Percentiles rank a stretch among this genome's conserved stretches.
Conservation (phyloP, 2,329 filamentous ascomycete genomes). For the Aspergillus sp. region DNA sequence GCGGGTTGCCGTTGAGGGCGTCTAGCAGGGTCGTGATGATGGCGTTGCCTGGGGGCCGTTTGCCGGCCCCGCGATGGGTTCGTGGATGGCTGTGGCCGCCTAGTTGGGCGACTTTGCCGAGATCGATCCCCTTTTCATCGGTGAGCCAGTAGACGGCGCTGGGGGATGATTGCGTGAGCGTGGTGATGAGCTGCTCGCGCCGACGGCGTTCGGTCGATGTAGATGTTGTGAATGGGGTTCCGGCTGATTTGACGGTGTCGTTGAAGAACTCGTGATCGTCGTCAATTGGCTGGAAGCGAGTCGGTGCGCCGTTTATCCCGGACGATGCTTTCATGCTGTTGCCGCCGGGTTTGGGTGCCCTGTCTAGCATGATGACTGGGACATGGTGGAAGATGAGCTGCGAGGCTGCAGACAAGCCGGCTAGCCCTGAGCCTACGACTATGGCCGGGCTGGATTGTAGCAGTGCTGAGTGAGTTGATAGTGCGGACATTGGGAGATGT, state of each 20-base stretch:
- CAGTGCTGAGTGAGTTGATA: not conserved
- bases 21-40: slow-evolving; percentile 58
- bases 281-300: slow-evolving; percentile 51
- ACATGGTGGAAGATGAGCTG: slow-evolving; percentile 54
- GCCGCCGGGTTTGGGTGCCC: slow-evolving; percentile 59
- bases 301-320: slow-evolving; percentile 63
- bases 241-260: slow-evolving; percentile 60
- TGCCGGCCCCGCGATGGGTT: slow-evolving; percentile 58
- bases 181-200: slow-evolving; percentile 47
- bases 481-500: not conserved
- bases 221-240: slow-evolving; percentile 30
- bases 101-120: slow-evolving; percentile 58
- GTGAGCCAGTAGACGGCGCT: slow-evolving; percentile 57
- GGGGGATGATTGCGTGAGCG: slow-evolving; percentile 50
- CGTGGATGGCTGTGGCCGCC: slow-evolving; percentile 59
- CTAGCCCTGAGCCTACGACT: slow-evolving; percentile 64
- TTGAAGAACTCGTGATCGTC: slow-evolving; percentile 49
- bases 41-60: slow-evolving; percentile 57
- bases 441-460: slow-evolving; percentile 42
- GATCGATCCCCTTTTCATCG: slow-evolving; percentile 57
- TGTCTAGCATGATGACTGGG: slow-evolving; percentile 59
- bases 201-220: slow-evolving; percentile 30
- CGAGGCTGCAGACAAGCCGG: slow-evolving; percentile 60
- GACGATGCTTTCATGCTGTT: slow-evolving; percentile 68
- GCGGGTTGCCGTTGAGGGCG: slow-evolving; percentile 47